A percentile compares a stretch with the other conserved stretches of the same genome.
Evolutionary conservation across 805 yeast species (phyloP).

Genomic region (Zygosaccharomyces siamensis): DNA sequence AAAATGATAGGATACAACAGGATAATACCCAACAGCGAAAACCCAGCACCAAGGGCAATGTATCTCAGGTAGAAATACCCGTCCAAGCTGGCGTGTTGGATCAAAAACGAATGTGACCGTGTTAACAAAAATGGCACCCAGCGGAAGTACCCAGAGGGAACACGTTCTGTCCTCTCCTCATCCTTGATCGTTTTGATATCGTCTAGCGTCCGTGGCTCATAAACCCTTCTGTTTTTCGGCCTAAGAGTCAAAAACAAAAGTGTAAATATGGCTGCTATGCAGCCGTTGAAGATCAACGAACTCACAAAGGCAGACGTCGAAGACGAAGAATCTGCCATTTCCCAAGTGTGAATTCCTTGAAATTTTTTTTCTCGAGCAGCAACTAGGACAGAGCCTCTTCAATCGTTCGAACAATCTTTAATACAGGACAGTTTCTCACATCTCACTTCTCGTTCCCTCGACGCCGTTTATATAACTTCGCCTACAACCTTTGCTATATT

Average conservation of each 20-base stretch:
- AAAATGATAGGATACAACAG: constrained; percentile 64
- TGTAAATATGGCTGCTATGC: constrained; percentile 53
- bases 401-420: too few relatives aligned
- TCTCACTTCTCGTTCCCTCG: too few relatives aligned
- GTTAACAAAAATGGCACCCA: constrained; percentile 53
- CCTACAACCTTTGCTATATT: too few relatives aligned
- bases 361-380: background rate
- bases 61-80: constrained; percentile 73
- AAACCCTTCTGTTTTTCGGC: constrained; percentile 60
- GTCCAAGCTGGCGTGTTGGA: constrained; percentile 70
- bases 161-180: constrained; percentile 56
- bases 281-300: constrained; percentile 63
- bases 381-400: too few relatives aligned
- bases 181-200: constrained; percentile 34
- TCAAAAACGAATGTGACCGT: constrained; percentile 55
- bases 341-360: background rate
- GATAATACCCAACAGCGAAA: constrained; percentile 51
- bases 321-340: constrained; percentile 33
- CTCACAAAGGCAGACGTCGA: constrained; percentile 79
- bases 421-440: too few relatives aligned
- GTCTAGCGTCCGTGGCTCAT: constrained; percentile 68
- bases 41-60: constrained; percentile 47
- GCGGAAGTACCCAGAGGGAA: constrained; percentile 55
- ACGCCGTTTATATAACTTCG: too few relatives aligned
- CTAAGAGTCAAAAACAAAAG: constrained; percentile 58